These are phyloP conservation scores for Diutina neorugosa DNA, from an alignment of 1,139 yeast species.

Conservation along the genomic window DNA sequence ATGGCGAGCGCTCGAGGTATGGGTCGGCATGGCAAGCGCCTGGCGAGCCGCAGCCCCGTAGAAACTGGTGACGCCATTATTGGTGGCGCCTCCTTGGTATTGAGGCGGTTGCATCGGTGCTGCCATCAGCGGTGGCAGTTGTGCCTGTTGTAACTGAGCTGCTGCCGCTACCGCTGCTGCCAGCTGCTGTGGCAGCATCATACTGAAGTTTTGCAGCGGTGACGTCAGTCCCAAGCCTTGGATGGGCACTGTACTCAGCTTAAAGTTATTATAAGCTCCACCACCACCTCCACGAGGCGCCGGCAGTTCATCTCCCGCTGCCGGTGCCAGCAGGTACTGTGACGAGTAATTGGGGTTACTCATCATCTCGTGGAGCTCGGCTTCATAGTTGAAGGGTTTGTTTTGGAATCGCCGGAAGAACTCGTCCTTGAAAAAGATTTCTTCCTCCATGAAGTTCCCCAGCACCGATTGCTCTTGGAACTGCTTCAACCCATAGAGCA, in stretches of 20 bases:
- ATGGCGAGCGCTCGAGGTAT: not conserved
- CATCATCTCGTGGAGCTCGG: conserved; percentile 3
- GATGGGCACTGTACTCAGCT: conserved; percentile 4
- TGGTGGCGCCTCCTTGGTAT: not conserved
- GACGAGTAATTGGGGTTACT: conserved; percentile 1
- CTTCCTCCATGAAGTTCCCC: conserved; percentile 28
- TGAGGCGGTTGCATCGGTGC: not conserved
- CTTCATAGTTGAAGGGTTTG: conserved; percentile 2
- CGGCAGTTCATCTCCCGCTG: not conserved
- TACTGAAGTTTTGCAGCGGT: not conserved
- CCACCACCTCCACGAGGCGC: not conserved
- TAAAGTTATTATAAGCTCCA: not conserved
- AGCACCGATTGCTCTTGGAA: conserved; percentile 30
- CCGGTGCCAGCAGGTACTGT: not conserved
- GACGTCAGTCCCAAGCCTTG: not conserved
- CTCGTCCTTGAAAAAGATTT: conserved; percentile 13
- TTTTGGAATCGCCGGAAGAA: conserved; percentile 5
- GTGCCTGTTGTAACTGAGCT: not conserved
- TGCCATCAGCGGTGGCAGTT: not conserved
- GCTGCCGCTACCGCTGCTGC: conserved; percentile 3
- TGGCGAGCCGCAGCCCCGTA: not conserved
- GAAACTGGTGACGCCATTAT: not conserved
- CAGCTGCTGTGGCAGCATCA: conserved; percentile 4
- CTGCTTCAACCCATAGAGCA: conserved; percentile 36
- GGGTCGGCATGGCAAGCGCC: conserved; percentile 2